Evolutionary conservation across 371 early-diverging fungal genomes (phyloP), one percentile per base, ranked within the genome.

Genomic region (Mucor ambiguus): DNA sequence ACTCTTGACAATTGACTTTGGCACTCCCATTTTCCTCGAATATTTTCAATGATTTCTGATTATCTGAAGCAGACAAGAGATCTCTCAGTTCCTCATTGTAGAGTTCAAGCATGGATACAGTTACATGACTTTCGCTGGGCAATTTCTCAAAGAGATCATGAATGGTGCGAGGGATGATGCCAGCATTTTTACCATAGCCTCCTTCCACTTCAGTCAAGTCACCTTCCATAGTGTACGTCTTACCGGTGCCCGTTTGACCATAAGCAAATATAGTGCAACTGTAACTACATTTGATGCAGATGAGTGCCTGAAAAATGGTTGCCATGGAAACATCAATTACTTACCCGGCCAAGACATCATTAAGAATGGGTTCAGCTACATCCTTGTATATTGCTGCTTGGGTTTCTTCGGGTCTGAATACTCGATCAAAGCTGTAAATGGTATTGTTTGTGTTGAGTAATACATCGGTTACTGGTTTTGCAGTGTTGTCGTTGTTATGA

Each of bases 61-160:
- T 76, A 54, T 86, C 83, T 28, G 76, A 71, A 8, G 73, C 69
- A 2, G 78, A 77, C 24, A 99, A 76, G 26, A 99, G 81, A 79
- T 99, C 99, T 30, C 90, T 87, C 58, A 99, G 83, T 43, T 98
- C 96, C 74, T 99, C 99, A 71, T 99, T 99, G 84, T 99, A 99
- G 28, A 99, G 87, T 78, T 99, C 99, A 35, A 98, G 82, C 64
- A 93, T 92, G 38, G 96, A 96, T 9, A 96, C 87, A 29, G 87
- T 87, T 7, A 94, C 94, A 3, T 91, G 84, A 0, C 75, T 70
- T 49, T 81, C 74, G 20, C 65, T 63, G 26, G 88, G 85, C 24
- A 94, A 78, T 4, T 86, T 85, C 16, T 88, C 82, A 75, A 97
- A 98, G 46, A 99, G 79, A 32, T 90, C 82, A 60, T 92, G 76